These are phyloP conservation scores for Aspergillus nomiae DNA, from an alignment of 2,329 filamentous ascomycete species.

Conservation along the genomic window DNA sequence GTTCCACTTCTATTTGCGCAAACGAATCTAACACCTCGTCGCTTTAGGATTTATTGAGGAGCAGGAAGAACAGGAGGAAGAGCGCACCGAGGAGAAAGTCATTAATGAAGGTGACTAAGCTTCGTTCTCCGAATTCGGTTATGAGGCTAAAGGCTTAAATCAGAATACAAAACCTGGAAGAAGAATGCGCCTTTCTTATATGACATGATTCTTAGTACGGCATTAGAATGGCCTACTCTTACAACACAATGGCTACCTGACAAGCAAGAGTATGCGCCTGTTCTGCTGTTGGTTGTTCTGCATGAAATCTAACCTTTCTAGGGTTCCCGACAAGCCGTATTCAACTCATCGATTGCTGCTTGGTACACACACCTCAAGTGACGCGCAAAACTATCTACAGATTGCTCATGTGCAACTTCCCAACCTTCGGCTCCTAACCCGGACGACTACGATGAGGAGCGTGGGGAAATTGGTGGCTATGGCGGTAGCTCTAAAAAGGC, in stretches of 20 bases:
- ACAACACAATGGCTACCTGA: conserved; percentile 99
- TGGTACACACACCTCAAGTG: conserved; percentile 89
- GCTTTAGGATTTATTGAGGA: conserved; percentile 36
- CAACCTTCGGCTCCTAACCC: conserved; percentile 71
- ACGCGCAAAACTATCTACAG: conserved; percentile 86
- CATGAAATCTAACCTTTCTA: conserved; percentile 27
- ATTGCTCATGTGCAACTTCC: conserved; percentile 94
- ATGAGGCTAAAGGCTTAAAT: neutral
- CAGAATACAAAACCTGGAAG: conserved; percentile 99
- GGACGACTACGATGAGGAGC: conserved; percentile 86
- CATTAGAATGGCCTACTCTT: conserved; percentile 94
- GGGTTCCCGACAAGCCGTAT: conserved; percentile 80
- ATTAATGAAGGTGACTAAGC: conserved; percentile 77
- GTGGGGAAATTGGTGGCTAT: conserved; percentile 91
- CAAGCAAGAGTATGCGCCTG: conserved; percentile 67
- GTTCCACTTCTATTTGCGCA: conserved; percentile 12
- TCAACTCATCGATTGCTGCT: conserved; percentile 86
- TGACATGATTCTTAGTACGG: conserved; percentile 94
- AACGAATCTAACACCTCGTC: conserved; percentile 22
- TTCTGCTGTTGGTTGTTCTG: neutral
- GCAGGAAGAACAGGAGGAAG: conserved; percentile 63
- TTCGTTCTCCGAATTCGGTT: neutral
- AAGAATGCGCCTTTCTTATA: conserved; percentile 99
- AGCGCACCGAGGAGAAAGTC: conserved; percentile 78
- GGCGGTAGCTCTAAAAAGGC: conserved; percentile 71